phyloP scores from a whole-genome alignment of 2,329 filamentous ascomycete genomes.

The Fusarium sp. region DNA sequence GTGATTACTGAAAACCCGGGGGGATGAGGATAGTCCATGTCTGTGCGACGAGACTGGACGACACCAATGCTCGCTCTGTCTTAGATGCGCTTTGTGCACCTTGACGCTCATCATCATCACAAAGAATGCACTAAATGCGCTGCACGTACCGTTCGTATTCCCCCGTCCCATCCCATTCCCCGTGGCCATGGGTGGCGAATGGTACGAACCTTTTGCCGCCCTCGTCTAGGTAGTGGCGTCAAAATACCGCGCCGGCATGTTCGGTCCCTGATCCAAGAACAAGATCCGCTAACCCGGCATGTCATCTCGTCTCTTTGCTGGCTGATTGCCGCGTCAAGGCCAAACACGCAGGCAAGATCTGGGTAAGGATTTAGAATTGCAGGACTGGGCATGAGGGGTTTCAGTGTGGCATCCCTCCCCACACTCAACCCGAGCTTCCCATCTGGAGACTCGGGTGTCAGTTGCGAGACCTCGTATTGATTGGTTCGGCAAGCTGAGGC shows the following conservation, averaged over 20 bases:
- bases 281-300: constrained; percentile 18
- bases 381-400: constrained; percentile 20
- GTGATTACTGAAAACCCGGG: constrained; percentile 17
- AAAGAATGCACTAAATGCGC: background rate
- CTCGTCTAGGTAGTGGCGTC: background rate
- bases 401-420: constrained; percentile 32
- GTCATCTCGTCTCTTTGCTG: constrained; percentile 31
- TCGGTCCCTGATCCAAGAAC: background rate
- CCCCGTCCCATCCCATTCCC: background rate
- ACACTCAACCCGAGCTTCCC: constrained; percentile 5
- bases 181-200: background rate
- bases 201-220: background rate
- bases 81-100: constrained; percentile 3
- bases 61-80: background rate
- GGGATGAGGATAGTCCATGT: background rate
- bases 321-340: constrained; percentile 4
- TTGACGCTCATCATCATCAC: background rate
- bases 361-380: constrained; percentile 11
- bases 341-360: constrained; percentile 24
- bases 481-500: constrained; percentile 18
- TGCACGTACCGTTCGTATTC: background rate
- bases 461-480: background rate
- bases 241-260: constrained; percentile 1
- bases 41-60: constrained; percentile 16
- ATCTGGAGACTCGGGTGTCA: constrained; percentile 17